Evolutionary conservation across 305 asterid genomes (phyloP), one percentile per base, ranked within the genome.

Genomic region (Fraxinus velutina): DNA sequence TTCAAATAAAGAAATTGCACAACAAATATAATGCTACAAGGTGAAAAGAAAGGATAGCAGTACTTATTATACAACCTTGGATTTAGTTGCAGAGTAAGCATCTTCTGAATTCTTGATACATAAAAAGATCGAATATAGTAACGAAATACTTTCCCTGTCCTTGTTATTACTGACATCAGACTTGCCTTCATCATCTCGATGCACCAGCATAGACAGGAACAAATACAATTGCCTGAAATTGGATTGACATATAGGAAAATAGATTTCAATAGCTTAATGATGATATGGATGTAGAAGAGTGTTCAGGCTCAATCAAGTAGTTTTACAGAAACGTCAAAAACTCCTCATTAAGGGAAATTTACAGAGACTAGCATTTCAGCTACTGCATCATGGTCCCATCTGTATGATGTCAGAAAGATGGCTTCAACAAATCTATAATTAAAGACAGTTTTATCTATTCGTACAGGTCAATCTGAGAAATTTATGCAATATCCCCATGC

Each of bases 151-250:
- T 79, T 92, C 98, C 90, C 89, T 91, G 82, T 93, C 94, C 89
- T 87, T 95, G 91, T 85, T 89, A 80, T 76, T 77, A 85, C 75
- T 83, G 86, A 76, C 85, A 84, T 91, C 94, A 79, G 94, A 85
- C 86, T 93, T 93, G 22, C 92, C 90, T 64, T 92, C 98, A 83
- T 88, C 96, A 79, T 92, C 94, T 78, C 90, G 96, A 77, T 89
- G 92, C 88, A 92, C 88, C 89, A 96, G 91, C 99, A 91, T 91
- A 73, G 99, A 93, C 80, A 96, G 92, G 89, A 96, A 91, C 73
- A 91, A 77, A 84, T 92, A 82, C 86, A 93, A 83, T 80, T 93
- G 92, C 97, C 99, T 95, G 92, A 81, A 86, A 85, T 52, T 85
- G 83, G 82, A 57, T 79, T 5, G 76, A 77, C 34, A 84, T 80